Evolutionary conservation across 179 eudicot species (phyloP), one percentile per base, ranked within the genome.

Genomic region (Carnegiea gigantea): DNA sequence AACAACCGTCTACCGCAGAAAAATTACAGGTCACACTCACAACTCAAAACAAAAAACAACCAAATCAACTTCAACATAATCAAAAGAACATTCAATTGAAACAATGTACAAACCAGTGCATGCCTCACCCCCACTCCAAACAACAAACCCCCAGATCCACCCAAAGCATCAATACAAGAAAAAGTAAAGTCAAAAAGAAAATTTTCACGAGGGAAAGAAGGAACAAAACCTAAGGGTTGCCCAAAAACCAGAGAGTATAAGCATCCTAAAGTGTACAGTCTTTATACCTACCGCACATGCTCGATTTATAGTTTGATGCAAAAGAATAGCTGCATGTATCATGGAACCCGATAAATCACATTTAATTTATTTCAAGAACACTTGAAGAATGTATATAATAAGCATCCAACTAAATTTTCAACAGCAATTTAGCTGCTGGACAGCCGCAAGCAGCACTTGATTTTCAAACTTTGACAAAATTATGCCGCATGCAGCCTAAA

Each of bases 1-100:
- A 57, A 85, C 40, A 75, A 21, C 57, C 17, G 87, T 76, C 87
- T 85, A 60, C 53, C 75, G 78, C 26, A 72, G 24, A 74, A 33
- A 78, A 65, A 75, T 75, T 75, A 57, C 76, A 24, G 53, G 78
- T 81, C 60, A 70, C 5, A 23, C 67, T 30, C 40, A 28, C 20
- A 14, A 3, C 8, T 18, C 44, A 12, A 77, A 59, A 12, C 13
- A 48, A 40, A 48, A 46, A 18, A 75, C 40, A 59, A 21, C 26
- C 4, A 48, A 44, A 14, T 30, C 26, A 38, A 64, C 57, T 36
- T 36, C 14, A 4, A 65, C 3, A 77, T 5, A 28, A 60, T 28
- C 60, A 36, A 74, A 40, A 38, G 75, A 84, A 28, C 30, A 23
- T n/a, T 68, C 13, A 54, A 46, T 15, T 57, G 30, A 28, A 54